Base-by-base conservation (phyloP, 768 basidiomycete species). In the Suillus placidus region DNA sequence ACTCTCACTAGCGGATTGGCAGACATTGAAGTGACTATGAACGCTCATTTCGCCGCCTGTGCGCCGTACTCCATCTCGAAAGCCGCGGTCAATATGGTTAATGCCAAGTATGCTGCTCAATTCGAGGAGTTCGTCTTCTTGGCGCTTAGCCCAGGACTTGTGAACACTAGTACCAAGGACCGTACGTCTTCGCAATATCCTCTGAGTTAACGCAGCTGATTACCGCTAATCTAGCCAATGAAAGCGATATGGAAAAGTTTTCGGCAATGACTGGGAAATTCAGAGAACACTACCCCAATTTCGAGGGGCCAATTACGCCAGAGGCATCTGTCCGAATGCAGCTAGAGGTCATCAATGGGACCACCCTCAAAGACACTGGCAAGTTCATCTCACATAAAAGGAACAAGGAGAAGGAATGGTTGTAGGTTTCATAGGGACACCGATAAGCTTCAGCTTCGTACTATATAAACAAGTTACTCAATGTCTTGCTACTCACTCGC, bases 111-210 rank as follows among this genome's bases (percentile, higher is more conserved):
- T 64, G 78, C 80, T 4, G 69, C 67, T 8, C 52, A 69, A 45
- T 73, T 66, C 67, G 78, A 81, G 57, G 80, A 79, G 10, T 40
- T 80, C 65, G 55, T 73, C 2, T 78, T 81, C 74, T 71, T 81
- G 18, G 69, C 77, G 5, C 63, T 81, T 61, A 77, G 76, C 62
- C 81, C 81, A 4, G 81, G 80, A 5, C 18, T 79, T 8, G 80
- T 81, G 8, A 68, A 80, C 38, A 58, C 57, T 6, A 40, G 38
- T 14, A 40, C 60, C 40, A 63, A 26, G 3, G 23, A 42, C 16
- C 63, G 63, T 64, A 58, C 5, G 63, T 64, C 42, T 34, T 62
- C 20, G 23, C 12, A 13, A 55, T 43, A 18, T 18, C 47, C 30
- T 47, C 20, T 62, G 10, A 61, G 68, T 38, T 18, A 54, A 6